Percentiles rank a stretch among this genome's conserved stretches.
These are phyloP conservation scores for Kluyveromyces marxianus DNA, from an alignment of 1,139 yeast species.

Conservation along the genomic window DNA sequence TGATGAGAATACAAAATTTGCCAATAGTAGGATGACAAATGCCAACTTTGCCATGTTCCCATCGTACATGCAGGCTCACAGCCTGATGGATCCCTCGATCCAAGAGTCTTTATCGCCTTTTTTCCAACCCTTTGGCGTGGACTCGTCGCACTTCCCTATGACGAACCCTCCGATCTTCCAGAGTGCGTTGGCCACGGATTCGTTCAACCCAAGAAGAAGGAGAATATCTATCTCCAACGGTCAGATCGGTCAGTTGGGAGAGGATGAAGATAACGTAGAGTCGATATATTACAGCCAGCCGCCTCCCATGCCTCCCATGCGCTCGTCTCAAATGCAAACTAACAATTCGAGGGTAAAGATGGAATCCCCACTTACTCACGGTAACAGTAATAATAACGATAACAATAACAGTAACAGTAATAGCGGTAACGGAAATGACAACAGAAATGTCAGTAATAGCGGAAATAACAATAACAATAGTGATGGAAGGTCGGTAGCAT, in stretches of 20 bases:
- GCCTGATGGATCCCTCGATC: constrained; percentile 35
- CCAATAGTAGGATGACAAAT: constrained; percentile 1
- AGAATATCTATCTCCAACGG: constrained; percentile 73
- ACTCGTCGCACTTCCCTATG: constrained; percentile 43
- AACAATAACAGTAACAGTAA: neutral
- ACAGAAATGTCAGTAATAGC: constrained; percentile 1
- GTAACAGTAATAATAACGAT: neutral
- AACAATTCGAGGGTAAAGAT: neutral
- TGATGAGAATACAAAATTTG: neutral
- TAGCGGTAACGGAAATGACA: neutral
- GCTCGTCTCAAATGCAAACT: neutral
- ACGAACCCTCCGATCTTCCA: constrained; percentile 63
- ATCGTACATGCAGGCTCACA: constrained; percentile 20
- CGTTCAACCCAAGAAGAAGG: constrained; percentile 39
- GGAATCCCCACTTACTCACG: neutral
- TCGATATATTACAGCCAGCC: constrained; percentile 29
- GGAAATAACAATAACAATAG: constrained; percentile 8
- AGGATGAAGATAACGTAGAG: constrained; percentile 25
- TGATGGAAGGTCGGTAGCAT: no score
- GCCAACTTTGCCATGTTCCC: constrained; percentile 4
- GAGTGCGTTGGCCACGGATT: constrained; percentile 38
- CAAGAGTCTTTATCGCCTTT: constrained; percentile 33
- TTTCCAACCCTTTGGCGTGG: constrained; percentile 36
- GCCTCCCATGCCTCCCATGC: constrained; percentile 29
- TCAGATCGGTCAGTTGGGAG: constrained; percentile 58